phyloP scores from a whole-genome alignment of 129 eudicot species.

The Flaveria sonorensis region DNA sequence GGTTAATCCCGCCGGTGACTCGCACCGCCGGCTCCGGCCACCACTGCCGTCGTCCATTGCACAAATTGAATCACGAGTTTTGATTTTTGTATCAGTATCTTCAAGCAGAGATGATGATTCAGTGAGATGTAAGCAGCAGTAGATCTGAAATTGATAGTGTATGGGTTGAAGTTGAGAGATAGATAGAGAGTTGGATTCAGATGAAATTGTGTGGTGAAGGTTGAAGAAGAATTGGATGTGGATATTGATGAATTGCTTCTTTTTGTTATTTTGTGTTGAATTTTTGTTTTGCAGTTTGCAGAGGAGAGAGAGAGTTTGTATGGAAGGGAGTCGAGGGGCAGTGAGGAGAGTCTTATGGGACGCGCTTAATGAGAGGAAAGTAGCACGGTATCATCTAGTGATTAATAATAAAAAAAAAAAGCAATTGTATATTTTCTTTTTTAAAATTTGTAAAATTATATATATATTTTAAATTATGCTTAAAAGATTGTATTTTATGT shows the following conservation, averaged over 20 bases:
- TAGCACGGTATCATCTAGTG: background rate
- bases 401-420: too few species aligned
- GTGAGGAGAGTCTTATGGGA: constrained; percentile 24
- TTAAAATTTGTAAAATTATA: too few species aligned
- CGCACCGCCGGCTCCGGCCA: constrained; percentile 20
- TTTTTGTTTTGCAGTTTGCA: constrained; percentile 5
- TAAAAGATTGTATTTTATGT: too few species aligned
- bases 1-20: constrained; percentile 38
- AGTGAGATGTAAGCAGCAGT: too few species aligned
- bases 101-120: background rate
- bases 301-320: constrained; percentile 25
- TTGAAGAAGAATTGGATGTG: background rate
- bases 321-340: background rate
- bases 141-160: constrained; percentile 20
- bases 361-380: constrained; percentile 27
- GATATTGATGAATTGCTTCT: too few species aligned
- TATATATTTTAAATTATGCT: too few species aligned
- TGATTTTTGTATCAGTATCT: too few species aligned
- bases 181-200: constrained; percentile 21
- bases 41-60: constrained; percentile 26
- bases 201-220: constrained; percentile 35
- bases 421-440: too few species aligned
- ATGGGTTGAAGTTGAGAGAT: background rate
- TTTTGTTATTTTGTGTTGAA: constrained; percentile 17
- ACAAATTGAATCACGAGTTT: background rate